Percentiles rank a stretch among this genome's conserved stretches.
phyloP scores from a whole-genome alignment of 495 filamentous ascomycete species.

The Xylona heveae region DNA sequence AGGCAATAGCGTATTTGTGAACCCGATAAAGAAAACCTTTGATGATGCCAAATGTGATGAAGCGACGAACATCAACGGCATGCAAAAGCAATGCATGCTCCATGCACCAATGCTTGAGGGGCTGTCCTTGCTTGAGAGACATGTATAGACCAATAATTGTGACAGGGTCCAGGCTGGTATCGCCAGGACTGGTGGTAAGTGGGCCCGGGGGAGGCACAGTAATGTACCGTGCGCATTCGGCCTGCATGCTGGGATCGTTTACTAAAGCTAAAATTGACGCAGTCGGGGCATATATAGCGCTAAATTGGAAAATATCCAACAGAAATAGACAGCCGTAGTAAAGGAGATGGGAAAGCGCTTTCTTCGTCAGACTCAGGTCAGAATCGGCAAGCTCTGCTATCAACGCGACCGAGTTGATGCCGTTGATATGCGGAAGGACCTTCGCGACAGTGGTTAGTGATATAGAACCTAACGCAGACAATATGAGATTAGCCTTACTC shows the following conservation, averaged over 20 bases:
- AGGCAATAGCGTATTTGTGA: constrained; percentile 67
- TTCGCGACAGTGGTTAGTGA: background rate
- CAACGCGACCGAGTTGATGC: constrained; percentile 64
- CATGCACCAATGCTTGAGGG: constrained; percentile 61
- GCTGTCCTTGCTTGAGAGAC: constrained; percentile 52
- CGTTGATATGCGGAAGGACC: constrained; percentile 55
- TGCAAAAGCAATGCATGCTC: constrained; percentile 43
- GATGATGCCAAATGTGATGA: constrained; percentile 89
- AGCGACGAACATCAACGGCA: constrained; percentile 66
- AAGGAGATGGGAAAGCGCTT: constrained; percentile 30
- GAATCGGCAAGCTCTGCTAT: constrained; percentile 72
- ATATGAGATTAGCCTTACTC: constrained; percentile 18
- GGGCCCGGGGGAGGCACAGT: constrained; percentile 8
- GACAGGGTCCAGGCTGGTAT: constrained; percentile 9
- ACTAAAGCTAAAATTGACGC: constrained; percentile 54
- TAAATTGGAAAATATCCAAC: constrained; percentile 85
- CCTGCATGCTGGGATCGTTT: constrained; percentile 43
- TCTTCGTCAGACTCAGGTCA: constrained; percentile 61
- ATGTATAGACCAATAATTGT: constrained; percentile 45
- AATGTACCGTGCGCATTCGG: constrained; percentile 63
- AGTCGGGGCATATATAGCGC: constrained; percentile 73
- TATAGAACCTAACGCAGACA: background rate
- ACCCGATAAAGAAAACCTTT: constrained; percentile 90
- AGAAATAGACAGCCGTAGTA: constrained; percentile 78
- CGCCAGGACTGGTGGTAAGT: background rate